Conservation (phyloP, 306 rosid species). For the Vicia villosa region DNA sequence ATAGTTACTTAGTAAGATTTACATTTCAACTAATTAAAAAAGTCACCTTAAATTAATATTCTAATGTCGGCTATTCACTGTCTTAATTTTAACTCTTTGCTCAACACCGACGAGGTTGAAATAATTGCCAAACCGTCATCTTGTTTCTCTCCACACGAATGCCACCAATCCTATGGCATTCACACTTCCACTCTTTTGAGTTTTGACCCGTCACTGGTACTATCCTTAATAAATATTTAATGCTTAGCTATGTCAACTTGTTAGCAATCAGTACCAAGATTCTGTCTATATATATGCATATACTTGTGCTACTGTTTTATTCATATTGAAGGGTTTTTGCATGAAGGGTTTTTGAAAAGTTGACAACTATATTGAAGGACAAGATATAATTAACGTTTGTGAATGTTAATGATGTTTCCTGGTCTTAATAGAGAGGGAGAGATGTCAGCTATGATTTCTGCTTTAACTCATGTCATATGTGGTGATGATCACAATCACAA, state of each 20-base stretch:
- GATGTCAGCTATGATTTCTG: constrained; percentile 54
- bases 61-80: constrained; percentile 39
- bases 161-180: constrained; percentile 23
- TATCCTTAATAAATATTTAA: neutral
- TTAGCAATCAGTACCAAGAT: neutral
- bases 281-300: neutral
- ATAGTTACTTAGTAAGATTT: neutral
- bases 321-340: neutral
- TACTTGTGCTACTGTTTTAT: neutral
- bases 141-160: neutral
- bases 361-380: neutral
- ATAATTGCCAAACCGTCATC: constrained; percentile 1
- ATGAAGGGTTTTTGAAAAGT: neutral
- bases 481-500: constrained; percentile 39
- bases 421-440: constrained; percentile 46
- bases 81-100: neutral
- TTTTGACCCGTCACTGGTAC: constrained; percentile 17
- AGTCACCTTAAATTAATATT: too few relatives aligned
- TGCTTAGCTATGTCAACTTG: neutral
- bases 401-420: constrained; percentile 38
- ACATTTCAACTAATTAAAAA: neutral
- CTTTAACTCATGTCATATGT: constrained; percentile 45
- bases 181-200: constrained; percentile 33
- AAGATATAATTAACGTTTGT: neutral
- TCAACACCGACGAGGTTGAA: constrained; percentile 28